Evolutionary conservation across 2,329 filamentous ascomycete species (phyloP).

Genomic region (Microcera coccophila): DNA sequence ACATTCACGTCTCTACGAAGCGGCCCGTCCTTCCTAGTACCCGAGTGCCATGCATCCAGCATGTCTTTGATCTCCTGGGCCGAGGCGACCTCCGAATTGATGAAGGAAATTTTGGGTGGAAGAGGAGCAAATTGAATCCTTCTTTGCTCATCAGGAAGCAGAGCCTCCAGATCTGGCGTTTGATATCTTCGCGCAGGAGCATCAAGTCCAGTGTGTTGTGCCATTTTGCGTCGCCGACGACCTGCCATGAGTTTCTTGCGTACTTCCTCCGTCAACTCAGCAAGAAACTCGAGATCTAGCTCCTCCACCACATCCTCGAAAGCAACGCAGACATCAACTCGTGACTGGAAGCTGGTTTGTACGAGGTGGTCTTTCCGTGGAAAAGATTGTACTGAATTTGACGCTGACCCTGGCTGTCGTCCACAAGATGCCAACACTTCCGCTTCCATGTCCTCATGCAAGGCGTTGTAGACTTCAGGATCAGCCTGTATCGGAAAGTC

Average conservation of each 20-base stretch:
- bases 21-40: constrained; percentile 70
- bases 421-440: constrained; percentile 76
- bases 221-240: constrained; percentile 54
- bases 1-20: constrained; percentile 74
- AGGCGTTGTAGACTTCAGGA: constrained; percentile 72
- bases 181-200: constrained; percentile 27
- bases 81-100: constrained; percentile 39
- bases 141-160: constrained; percentile 35
- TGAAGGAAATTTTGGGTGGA: constrained; percentile 47
- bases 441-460: constrained; percentile 80
- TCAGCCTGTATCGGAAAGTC: constrained; percentile 76
- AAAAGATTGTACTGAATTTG: constrained; percentile 44
- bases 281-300: constrained; percentile 69
- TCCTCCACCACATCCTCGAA: constrained; percentile 41
- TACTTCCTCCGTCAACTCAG: constrained; percentile 77
- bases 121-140: constrained; percentile 45
- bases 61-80: constrained; percentile 66
- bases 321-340: constrained; percentile 30
- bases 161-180: constrained; percentile 20
- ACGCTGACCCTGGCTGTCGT: constrained; percentile 31
- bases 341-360: constrained; percentile 68
- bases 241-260: constrained; percentile 74
- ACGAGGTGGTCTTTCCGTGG: constrained; percentile 59
- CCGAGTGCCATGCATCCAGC: constrained; percentile 69
- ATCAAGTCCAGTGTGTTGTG: constrained; percentile 51